Evolutionary conservation across 352 stramenopile species (phyloP), one percentile per base, ranked within the genome.

Genomic region (Globisporangium heterothallicum): DNA sequence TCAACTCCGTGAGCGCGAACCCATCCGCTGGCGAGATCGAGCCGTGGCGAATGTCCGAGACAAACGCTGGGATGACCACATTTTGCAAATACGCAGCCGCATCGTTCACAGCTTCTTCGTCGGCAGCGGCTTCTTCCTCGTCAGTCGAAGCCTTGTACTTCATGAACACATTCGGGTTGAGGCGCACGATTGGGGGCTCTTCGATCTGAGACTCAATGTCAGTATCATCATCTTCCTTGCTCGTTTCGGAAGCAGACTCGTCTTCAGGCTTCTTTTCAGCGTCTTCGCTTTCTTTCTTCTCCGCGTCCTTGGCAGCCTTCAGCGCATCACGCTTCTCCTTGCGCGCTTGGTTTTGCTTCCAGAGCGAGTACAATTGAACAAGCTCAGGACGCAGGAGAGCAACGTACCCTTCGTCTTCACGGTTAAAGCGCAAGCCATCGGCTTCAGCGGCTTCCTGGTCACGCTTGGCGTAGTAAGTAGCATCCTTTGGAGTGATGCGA

Each of bases 401-500:
- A 12, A 90, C 81, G 58, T 96, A 96, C 41, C 81, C 94, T 49
- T 97, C 89, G 46, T 83, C 82, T 58, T 78, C 73, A 57, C 72
- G 88, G 69, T 61, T 64, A 47, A 92, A 94, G 32, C 59, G 58
- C 22, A 92, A 49, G 1, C 81, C 76, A 14, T 75, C 71, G 27
- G 66, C 64, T 21, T 80, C 67, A 7, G 56, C 42, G 10, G 53
- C 45, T 18, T 77, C 61, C 9, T 74, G 34, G 1, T 74, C 47
- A 2, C 65, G 53, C 44, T 75, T 70, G 14, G 70, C 69, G 64
- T 96, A 95, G 70, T 89, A 98, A 29, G 96, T 98, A 36, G 86
- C 82, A 64, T 99, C 95, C 57, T 97, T 92, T 3, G 94, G 92
- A 12, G 94, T 98, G 48, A 98, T 89, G 22, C 95, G 84, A 19